Evolutionary conservation across 495 filamentous ascomycete species (phyloP), one percentile per base, ranked within the genome.

Genomic region (Xylaria palmicola): DNA sequence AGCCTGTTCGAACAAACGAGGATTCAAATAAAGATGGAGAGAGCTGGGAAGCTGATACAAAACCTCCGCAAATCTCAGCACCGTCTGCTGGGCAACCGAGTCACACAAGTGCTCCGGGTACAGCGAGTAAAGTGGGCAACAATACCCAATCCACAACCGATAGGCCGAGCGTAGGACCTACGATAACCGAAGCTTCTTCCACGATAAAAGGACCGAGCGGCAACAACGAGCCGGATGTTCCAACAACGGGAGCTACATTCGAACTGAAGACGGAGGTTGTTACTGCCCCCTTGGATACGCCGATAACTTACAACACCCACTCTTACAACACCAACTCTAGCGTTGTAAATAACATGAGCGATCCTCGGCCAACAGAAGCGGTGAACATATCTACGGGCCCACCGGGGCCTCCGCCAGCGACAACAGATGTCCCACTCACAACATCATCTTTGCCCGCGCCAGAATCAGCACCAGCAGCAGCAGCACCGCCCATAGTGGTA

Each of bases 1-100:
- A 72, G 55, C 65, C 66, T 36, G 56, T 53, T 10, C 56, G 54
- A 13, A 20, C 27, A 29, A 26, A 48, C 3, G 66, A 63, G 36
- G 34, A 17, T 15, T 15, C 45, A 30, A 34, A n/a, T 8, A 43
- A 52, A 32, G 36, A 34, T 34, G 20, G 54, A 7, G 44, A 66
- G 26, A 15, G 52, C 13, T 37, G 57, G n/a, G 56, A 41, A 3
- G 26, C 50, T 6, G 30, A 15, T 9, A 24, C 44, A 10, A 43
- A 56, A 22, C 10, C 27, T 10, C 4, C n/a, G 2, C 17, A 43
- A 29, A 10, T 17, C 20, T 60, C 61, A 12, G 27, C 15, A 39
- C 17, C 32, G 49, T 43, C 51, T 15, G 32, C 53, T 37, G 36
- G 17, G 15, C 9, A 54, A 39, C 15, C 49, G 6, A 27, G 17